Base-by-base conservation (phyloP, 306 rosid species). In the Prosopis cineraria region DNA sequence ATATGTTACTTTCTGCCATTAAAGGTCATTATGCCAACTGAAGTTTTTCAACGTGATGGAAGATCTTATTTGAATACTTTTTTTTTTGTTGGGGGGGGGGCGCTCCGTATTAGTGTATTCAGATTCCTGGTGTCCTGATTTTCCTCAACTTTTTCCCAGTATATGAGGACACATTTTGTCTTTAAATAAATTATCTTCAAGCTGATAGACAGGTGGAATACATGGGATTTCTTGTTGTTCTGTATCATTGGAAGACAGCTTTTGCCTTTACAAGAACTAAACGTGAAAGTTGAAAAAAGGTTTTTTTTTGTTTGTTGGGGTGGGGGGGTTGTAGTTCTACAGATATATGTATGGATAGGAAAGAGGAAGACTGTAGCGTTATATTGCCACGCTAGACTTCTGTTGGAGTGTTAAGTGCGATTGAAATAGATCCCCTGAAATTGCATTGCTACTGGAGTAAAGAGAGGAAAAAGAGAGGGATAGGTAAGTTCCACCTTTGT, bases 1-100 rank as follows among this genome's bases (percentile, higher is more conserved):
- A 36, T 77, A 67, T 29, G 41, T 81, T 65, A 31, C 41, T 73
- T 68, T 68, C 55, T 68, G 48, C 53, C 24, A 11, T 66, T 34
- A 43, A 41, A 63, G 47, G 22, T 70, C 74, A 33, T 50, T 30
- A 37, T 64, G 13, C 72, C 43, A 68, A 60, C 58, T 30, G 41
- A 71, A 71, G 30, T 24, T 20, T 75, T 36, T 43, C 22, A 39
- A 56, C 16, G 16, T 59, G 40, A 71, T 69, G 37, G n/a, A 58
- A 59, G 66, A 34, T 43, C 39, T 37, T 41, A 41, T 34, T 24
- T 10, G 70, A 40, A 68, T 43, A 58, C 40, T 24, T 33, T 34
- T 17, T 76, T 66, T 36, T 33, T 55, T 31, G n/a, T 20, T 47
- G 31, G 25, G n/a, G n/a, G n/a, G n/a, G n/a, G n/a, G n/a, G n/a